These are phyloP conservation scores for Colletotrichum neosansevieriae DNA, from an alignment of 2,329 filamentous ascomycete species.

Conservation along the genomic window DNA sequence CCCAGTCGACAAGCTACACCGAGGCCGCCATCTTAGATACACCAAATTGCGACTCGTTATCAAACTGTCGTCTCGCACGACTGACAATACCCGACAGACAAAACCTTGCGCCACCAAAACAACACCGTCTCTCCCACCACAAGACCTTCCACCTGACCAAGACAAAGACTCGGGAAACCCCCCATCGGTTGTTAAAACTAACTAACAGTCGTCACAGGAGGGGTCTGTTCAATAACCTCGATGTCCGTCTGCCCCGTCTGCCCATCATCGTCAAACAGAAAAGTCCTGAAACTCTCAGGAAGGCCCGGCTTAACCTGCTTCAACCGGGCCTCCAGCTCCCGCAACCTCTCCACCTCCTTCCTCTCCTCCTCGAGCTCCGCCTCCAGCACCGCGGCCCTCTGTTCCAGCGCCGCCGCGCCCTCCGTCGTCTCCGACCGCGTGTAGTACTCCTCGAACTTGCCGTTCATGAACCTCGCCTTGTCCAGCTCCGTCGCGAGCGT, in stretches of 20 bases:
- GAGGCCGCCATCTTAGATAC: not conserved
- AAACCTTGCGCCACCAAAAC: not conserved
- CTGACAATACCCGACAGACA: not conserved
- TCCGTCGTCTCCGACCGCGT: not conserved
- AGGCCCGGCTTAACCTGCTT: not conserved
- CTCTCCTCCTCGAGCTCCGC: constrained; percentile 7
- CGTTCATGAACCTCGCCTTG: constrained; percentile 20
- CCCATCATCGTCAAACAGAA: not conserved
- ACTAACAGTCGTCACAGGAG: not conserved
- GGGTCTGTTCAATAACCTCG: not conserved
- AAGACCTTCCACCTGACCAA: not conserved
- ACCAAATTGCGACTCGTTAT: not conserved
- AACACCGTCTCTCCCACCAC: not conserved
- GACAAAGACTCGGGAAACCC: not conserved
- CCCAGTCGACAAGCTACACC: constrained; percentile 13
- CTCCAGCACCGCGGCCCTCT: constrained; percentile 3
- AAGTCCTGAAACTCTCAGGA: not conserved
- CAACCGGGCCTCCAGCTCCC: not conserved
- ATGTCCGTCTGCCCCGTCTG: not conserved
- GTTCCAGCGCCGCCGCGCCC: constrained; percentile 20
- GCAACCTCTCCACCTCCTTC: not conserved
- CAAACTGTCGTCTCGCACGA: not conserved
- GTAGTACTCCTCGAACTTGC: constrained; percentile 36
- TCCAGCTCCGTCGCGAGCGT: constrained; percentile 32
- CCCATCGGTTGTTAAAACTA: not conserved